These are phyloP conservation scores for Fusarium sp. DNA, from an alignment of 2,329 filamentous ascomycete genomes.

Conservation along the genomic window DNA sequence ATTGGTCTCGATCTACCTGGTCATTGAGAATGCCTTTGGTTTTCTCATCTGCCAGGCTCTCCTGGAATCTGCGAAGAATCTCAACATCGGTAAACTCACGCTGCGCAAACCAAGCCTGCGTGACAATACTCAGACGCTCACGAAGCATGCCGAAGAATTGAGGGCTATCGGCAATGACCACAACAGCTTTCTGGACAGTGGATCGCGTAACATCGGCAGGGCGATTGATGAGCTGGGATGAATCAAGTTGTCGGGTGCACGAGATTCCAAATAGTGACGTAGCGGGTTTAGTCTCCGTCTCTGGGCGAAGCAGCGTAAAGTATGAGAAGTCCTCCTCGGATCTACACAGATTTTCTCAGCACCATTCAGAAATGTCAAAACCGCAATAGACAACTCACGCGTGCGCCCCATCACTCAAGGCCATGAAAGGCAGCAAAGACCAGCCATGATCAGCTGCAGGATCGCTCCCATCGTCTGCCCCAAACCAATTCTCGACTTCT, in stretches of 20 bases:
- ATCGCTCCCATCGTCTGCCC: slow-evolving; percentile 75
- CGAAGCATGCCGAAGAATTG: slow-evolving; percentile 90
- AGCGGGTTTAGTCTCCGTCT: slow-evolving; percentile 61
- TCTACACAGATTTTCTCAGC: slow-evolving; percentile 58
- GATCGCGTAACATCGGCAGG: slow-evolving; percentile 93
- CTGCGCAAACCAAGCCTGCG: slow-evolving; percentile 95
- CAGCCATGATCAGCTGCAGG: slow-evolving; percentile 87
- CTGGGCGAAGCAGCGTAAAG: slow-evolving; percentile 83
- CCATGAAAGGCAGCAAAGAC: slow-evolving; percentile 94
- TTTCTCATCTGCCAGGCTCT: slow-evolving; percentile 78
- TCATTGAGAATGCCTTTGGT: slow-evolving; percentile 63
- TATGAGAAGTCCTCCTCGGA: slow-evolving; percentile 97
- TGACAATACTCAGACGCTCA: slow-evolving; percentile 89
- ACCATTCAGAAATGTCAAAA: neutral
- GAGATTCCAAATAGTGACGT: slow-evolving; percentile 95
- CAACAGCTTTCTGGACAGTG: slow-evolving; percentile 97
- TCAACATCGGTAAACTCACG: slow-evolving; percentile 90
- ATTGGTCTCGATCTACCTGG: slow-evolving; percentile 82
- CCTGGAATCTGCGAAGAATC: slow-evolving; percentile 89
- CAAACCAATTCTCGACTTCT: slow-evolving; percentile 93
- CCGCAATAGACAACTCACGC: slow-evolving; percentile 65
- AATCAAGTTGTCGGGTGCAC: slow-evolving; percentile 90
- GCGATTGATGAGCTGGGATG: slow-evolving; percentile 77
- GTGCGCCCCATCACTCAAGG: slow-evolving; percentile 93
- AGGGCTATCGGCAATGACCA: slow-evolving; percentile 91